phyloP scores from a whole-genome alignment of 2,329 filamentous ascomycete species.

The Amphichorda felina region DNA sequence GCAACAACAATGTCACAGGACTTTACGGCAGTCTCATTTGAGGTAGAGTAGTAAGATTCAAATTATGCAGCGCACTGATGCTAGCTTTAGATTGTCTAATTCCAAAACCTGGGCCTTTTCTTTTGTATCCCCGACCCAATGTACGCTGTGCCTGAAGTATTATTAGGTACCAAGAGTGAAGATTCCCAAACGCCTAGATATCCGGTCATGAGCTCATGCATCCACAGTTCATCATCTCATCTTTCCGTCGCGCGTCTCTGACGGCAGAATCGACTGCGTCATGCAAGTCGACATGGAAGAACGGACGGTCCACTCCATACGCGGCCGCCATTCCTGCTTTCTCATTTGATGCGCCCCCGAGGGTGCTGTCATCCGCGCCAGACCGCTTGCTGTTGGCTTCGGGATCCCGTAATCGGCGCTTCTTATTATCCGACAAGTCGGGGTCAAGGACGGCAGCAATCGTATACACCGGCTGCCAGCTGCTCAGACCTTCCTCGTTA shows the following conservation, averaged over 20 bases:
- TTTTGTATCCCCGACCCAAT: too few relatives aligned
- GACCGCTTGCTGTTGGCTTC: background rate
- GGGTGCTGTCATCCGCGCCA: background rate
- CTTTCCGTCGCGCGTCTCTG: constrained; percentile 12
- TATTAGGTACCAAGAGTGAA: too few relatives aligned
- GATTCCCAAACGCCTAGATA: background rate
- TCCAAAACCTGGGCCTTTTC: too few relatives aligned
- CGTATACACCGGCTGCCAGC: constrained; percentile 6
- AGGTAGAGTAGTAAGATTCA: too few relatives aligned
- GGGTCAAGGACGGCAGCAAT: constrained; percentile 5
- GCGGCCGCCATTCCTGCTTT: constrained; percentile 14
- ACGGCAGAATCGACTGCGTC: constrained; percentile 26
- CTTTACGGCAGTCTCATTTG: background rate
- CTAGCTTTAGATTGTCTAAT: too few relatives aligned
- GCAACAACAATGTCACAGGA: background rate
- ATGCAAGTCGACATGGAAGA: constrained; percentile 33
- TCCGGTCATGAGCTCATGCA: background rate
- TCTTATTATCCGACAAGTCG: background rate
- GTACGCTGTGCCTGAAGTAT: too few relatives aligned
- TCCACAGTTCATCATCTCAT: constrained; percentile 4
- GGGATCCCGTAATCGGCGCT: too few relatives aligned
- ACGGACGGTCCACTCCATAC: constrained; percentile 29
- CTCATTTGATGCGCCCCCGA: background rate
- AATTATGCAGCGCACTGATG: too few relatives aligned
- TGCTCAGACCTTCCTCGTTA: constrained; percentile 5